Percentiles rank a stretch among this genome's conserved stretches.
Evolutionary conservation across 2,329 filamentous ascomycete species (phyloP).

Genomic region (Fonsecaea multimorphosa): DNA sequence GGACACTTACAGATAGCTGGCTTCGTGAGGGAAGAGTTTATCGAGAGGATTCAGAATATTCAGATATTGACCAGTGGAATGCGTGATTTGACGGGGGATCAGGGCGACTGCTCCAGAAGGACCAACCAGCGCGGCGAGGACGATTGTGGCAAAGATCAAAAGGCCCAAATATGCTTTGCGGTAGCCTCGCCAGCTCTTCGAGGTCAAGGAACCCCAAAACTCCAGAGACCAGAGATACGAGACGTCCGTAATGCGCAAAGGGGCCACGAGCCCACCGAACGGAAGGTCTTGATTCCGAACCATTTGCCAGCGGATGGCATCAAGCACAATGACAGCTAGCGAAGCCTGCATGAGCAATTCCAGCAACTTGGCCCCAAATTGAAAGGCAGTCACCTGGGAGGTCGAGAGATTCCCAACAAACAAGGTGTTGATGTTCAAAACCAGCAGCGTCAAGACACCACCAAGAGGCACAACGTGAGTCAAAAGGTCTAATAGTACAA

Average conservation of each 20-base stretch:
- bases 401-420: conserved; percentile 19
- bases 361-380: conserved; percentile 28
- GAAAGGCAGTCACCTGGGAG: conserved; percentile 10
- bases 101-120: conserved; percentile 22
- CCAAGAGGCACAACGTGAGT: conserved; percentile 5
- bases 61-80: not conserved
- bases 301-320: conserved; percentile 1
- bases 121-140: conserved; percentile 24
- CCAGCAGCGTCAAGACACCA: conserved; percentile 8
- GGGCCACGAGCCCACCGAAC: conserved; percentile 20
- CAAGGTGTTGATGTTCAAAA: conserved; percentile 16
- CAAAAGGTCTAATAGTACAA: conserved; percentile 10
- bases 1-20: not conserved
- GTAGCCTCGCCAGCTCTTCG: not conserved
- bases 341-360: conserved; percentile 31
- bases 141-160: not conserved
- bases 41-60: conserved; percentile 6
- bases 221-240: conserved; percentile 25
- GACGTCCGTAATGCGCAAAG: conserved; percentile 16
- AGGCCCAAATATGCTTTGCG: not conserved
- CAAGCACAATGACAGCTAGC: conserved; percentile 18
- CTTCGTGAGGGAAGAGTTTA: not conserved
- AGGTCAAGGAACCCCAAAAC: conserved; percentile 22
- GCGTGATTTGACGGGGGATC: conserved; percentile 18
- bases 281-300: conserved; percentile 4